A percentile compares a stretch with the other conserved stretches of the same genome.
phyloP scores from a whole-genome alignment of 192 early-diverging fungal species.

The Dissophora ornata region DNA sequence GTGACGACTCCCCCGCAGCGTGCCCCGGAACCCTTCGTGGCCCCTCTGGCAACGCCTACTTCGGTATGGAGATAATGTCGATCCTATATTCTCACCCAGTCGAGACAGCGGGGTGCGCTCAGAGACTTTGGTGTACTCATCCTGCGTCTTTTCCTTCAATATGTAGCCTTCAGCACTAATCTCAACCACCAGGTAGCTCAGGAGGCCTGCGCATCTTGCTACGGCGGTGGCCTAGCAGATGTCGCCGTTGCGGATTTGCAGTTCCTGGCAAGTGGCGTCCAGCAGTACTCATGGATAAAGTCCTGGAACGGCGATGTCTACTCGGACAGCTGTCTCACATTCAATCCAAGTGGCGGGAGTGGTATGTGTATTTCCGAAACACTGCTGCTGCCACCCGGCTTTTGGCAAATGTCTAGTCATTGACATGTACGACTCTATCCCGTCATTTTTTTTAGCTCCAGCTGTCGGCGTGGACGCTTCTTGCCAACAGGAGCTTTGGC shows the following conservation, averaged over 20 bases:
- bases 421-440: too few species aligned
- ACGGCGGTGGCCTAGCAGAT: constrained; percentile 25
- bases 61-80: constrained; percentile 18
- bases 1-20: constrained; percentile 5
- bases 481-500: constrained; percentile 22
- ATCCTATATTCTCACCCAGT: too few species aligned
- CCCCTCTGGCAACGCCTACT: constrained; percentile 56
- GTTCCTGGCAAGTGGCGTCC: constrained; percentile 17
- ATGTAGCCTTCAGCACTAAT: constrained; percentile 42
- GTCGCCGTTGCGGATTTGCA: constrained; percentile 11
- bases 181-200: constrained; percentile 18
- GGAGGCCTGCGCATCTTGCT: constrained; percentile 45
- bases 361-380: constrained; percentile 12
- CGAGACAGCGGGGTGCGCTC: too few species aligned
- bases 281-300: constrained; percentile 36
- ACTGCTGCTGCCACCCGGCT: too few species aligned
- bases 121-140: too few species aligned
- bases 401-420: too few species aligned
- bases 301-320: constrained; percentile 45
- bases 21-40: constrained; percentile 35
- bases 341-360: background rate
- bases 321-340: constrained; percentile 22
- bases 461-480: constrained; percentile 14
- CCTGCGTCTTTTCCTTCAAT: too few species aligned
- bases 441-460: constrained; percentile 2